phyloP scores from a whole-genome alignment of 768 basidiomycete species.

The Rhodocollybia butyracea region DNA sequence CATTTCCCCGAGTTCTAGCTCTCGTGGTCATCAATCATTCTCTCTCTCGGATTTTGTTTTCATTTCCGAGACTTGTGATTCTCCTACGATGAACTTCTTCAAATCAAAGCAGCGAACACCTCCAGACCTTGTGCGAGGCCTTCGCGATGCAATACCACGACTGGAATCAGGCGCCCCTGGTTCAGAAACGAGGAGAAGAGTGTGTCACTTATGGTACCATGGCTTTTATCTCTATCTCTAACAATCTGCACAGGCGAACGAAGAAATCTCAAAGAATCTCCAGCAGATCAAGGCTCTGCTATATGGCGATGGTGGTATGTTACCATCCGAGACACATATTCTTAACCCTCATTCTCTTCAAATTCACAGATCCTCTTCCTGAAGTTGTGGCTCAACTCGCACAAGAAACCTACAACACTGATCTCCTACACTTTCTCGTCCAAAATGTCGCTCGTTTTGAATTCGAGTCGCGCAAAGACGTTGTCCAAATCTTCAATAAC shows the following conservation, averaged over 20 bases:
- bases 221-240: not conserved
- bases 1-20: not conserved
- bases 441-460: constrained; percentile 84
- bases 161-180: constrained; percentile 75
- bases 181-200: constrained; percentile 78
- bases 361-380: constrained; percentile 66
- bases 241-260: constrained; percentile 58
- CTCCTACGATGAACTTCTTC: constrained; percentile 83
- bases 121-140: constrained; percentile 78
- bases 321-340: not conserved
- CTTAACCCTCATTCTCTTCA: not conserved
- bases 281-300: constrained; percentile 88
- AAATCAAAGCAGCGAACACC: constrained; percentile 87
- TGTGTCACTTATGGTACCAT: constrained; percentile 21
- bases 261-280: constrained; percentile 86
- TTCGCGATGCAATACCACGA: constrained; percentile 75
- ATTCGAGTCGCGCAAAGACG: constrained; percentile 89
- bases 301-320: constrained; percentile 82
- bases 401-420: constrained; percentile 92
- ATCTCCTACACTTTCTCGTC: constrained; percentile 80
- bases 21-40: not conserved
- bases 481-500: constrained; percentile 86
- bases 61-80: not conserved
- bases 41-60: not conserved
- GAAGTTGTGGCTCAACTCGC: constrained; percentile 93